Evolutionary conservation across 768 basidiomycete species (phyloP).

Genomic region (Heimioporus sp.): DNA sequence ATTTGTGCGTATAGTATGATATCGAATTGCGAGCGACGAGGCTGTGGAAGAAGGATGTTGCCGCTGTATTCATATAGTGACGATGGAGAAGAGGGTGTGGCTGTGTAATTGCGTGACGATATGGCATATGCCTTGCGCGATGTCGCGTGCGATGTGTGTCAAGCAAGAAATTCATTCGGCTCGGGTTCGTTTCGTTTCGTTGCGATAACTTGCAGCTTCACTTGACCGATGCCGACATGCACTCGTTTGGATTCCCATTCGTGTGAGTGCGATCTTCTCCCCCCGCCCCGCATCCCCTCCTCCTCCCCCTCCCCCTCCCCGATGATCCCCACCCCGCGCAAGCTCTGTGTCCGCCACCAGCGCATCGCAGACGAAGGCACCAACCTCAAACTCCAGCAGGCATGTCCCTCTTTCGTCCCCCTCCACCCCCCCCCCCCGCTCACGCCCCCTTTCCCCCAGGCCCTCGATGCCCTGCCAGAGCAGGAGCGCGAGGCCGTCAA

Average conservation of each 20-base stretch:
- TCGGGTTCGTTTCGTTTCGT: too few relatives aligned
- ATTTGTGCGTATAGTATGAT: constrained; percentile 35
- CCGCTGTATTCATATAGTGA: constrained; percentile 28
- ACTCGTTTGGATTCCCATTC: too few relatives aligned
- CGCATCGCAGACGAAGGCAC: constrained; percentile 96
- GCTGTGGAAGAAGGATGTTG: constrained; percentile 15
- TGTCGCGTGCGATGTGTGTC: constrained; percentile 32
- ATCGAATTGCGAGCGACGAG: constrained; percentile 30
- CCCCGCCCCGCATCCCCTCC: constrained; percentile 44
- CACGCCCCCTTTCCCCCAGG: constrained; percentile 50
- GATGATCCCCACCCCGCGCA: constrained; percentile 45
- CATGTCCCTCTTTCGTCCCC: constrained; percentile 25
- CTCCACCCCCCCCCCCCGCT: constrained; percentile 8
- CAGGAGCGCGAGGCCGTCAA: constrained; percentile 87
- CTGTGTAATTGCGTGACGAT: constrained; percentile 17
- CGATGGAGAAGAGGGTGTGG: constrained; percentile 5
- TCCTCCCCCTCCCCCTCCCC: constrained; percentile 23
- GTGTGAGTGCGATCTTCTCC: constrained; percentile 65
- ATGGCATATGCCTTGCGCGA: constrained; percentile 23
- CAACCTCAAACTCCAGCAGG: constrained; percentile 88
- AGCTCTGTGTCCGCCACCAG: constrained; percentile 91
- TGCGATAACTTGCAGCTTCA: too few relatives aligned
- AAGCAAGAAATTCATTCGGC: too few relatives aligned
- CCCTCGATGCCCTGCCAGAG: constrained; percentile 84
- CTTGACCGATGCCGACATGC: too few relatives aligned